phyloP scores from a whole-genome alignment of 108 stramenopile genomes.

The Pelagomonas calceolata region DNA sequence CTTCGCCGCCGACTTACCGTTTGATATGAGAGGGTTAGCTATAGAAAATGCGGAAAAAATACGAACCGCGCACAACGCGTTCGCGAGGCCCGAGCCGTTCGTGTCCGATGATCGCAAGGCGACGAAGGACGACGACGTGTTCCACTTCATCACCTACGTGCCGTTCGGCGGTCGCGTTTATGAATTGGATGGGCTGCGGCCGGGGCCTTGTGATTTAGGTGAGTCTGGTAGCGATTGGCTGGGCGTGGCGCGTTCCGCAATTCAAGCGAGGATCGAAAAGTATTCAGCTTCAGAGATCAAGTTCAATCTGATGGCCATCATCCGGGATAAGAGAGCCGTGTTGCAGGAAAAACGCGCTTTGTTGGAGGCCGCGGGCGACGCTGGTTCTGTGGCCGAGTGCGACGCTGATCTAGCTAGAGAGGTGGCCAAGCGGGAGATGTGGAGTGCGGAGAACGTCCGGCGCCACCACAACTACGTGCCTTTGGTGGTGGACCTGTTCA shows the following conservation, averaged over 20 bases:
- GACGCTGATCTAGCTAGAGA: slow-evolving; percentile 37
- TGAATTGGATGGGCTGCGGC: slow-evolving; percentile 85
- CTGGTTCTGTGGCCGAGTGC: slow-evolving; percentile 27
- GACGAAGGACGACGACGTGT: slow-evolving; percentile 66
- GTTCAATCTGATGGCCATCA: slow-evolving; percentile 85
- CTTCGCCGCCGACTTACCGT: slow-evolving; percentile 66
- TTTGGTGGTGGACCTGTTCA: slow-evolving; percentile 10
- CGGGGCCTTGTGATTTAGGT: slow-evolving; percentile 72
- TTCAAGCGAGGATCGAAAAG: slow-evolving; percentile 55
- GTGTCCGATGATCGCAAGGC: slow-evolving; percentile 48
- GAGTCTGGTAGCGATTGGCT: slow-evolving; percentile 39
- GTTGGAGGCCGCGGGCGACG: slow-evolving; percentile 25
- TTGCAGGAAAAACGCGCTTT: slow-evolving; percentile 29
- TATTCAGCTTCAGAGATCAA: slow-evolving; percentile 59
- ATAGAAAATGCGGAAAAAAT: slow-evolving; percentile 68
- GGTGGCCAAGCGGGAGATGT: slow-evolving; percentile 55
- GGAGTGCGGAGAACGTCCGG: slow-evolving; percentile 31
- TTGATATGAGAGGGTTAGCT: slow-evolving; percentile 70
- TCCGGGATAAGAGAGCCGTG: slow-evolving; percentile 50
- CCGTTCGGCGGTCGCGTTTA: slow-evolving; percentile 64
- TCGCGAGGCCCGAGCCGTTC: slow-evolving; percentile 74
- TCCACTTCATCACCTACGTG: slow-evolving; percentile 88
- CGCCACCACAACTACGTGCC: slow-evolving; percentile 30
- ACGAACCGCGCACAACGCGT: slow-evolving; percentile 76
- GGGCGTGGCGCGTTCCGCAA: slow-evolving; percentile 54